Conservation (phyloP, 495 filamentous ascomycete genomes). For the Astrocystis sublimbata region DNA sequence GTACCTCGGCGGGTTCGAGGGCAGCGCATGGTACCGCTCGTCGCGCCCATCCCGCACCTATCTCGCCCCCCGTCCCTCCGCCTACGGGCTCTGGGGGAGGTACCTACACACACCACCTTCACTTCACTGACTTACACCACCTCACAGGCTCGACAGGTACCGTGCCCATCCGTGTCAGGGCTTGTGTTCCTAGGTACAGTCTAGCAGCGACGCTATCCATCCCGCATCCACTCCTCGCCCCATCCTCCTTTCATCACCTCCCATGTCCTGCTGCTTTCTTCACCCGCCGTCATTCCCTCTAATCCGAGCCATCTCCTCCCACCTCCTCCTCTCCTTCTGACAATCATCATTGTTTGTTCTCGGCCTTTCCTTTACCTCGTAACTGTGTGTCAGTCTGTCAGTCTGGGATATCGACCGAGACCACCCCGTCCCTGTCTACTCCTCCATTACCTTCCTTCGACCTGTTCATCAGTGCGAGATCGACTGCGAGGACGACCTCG, state of each 20-base stretch:
- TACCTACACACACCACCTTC: too few relatives aligned
- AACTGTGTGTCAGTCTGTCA: slow-evolving; percentile 26
- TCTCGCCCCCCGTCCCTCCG: too few relatives aligned
- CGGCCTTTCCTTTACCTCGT: slow-evolving; percentile 26
- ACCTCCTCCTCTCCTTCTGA: slow-evolving; percentile 23
- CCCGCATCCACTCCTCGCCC: slow-evolving; percentile 12
- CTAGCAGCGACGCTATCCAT: background rate
- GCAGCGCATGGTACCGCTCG: too few relatives aligned
- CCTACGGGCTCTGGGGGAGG: too few relatives aligned
- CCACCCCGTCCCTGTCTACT: slow-evolving; percentile 16
- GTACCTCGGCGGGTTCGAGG: too few relatives aligned
- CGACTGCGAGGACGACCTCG: background rate
- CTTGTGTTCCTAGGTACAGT: background rate
- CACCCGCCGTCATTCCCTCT: slow-evolving; percentile 23
- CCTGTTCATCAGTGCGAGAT: slow-evolving; percentile 19
- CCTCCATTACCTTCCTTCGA: slow-evolving; percentile 21
- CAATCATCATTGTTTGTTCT: slow-evolving; percentile 15
- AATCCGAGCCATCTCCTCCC: slow-evolving; percentile 31
- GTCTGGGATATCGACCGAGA: slow-evolving; percentile 25
- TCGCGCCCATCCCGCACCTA: too few relatives aligned
- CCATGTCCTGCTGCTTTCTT: slow-evolving; percentile 26
- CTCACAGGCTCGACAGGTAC: too few relatives aligned
- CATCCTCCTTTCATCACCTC: slow-evolving; percentile 22
- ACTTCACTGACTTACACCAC: background rate
- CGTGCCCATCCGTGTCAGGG: too few relatives aligned